Percentiles rank a stretch among this genome's conserved stretches.
Evolutionary conservation across 2,329 filamentous ascomycete genomes (phyloP).

Genomic region (Pseudogymnoascus destructans): DNA sequence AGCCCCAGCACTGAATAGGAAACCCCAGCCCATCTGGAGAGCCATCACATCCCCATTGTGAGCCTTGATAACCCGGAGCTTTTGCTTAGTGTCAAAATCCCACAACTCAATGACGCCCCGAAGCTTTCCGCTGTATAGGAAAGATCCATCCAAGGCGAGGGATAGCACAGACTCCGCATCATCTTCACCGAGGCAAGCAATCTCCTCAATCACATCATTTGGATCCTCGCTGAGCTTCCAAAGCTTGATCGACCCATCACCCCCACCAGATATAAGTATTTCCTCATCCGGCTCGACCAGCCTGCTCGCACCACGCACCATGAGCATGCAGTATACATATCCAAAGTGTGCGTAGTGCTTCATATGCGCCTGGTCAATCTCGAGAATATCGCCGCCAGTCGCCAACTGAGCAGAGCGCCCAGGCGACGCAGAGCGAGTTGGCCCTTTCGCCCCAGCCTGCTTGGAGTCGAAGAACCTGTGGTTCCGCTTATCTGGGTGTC

Average conservation of each 20-base stretch:
- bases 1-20: slow-evolving; percentile 79
- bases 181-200: slow-evolving; percentile 50
- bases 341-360: slow-evolving; percentile 86
- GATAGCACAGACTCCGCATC: slow-evolving; percentile 58
- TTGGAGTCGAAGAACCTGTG: slow-evolving; percentile 94
- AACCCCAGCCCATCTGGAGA: slow-evolving; percentile 71
- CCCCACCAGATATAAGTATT: slow-evolving; percentile 78
- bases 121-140: slow-evolving; percentile 81
- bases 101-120: slow-evolving; percentile 86
- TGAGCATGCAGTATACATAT: slow-evolving; percentile 91
- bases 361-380: slow-evolving; percentile 71
- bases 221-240: slow-evolving; percentile 55
- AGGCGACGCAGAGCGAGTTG: slow-evolving; percentile 30
- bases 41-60: slow-evolving; percentile 75
- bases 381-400: slow-evolving; percentile 52
- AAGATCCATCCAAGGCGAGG: slow-evolving; percentile 75
- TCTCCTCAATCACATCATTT: slow-evolving; percentile 51
- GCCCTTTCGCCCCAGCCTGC: slow-evolving; percentile 46
- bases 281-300: slow-evolving; percentile 63
- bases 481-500: slow-evolving; percentile 62
- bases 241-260: slow-evolving; percentile 88
- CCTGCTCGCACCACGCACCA: slow-evolving; percentile 56
- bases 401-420: slow-evolving; percentile 32
- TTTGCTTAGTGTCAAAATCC: slow-evolving; percentile 90
- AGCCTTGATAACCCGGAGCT: slow-evolving; percentile 72